A percentile compares a stretch with the other conserved stretches of the same genome.
phyloP scores from a whole-genome alignment of 140 eudicot genomes.

The Eryngium alpinum region DNA sequence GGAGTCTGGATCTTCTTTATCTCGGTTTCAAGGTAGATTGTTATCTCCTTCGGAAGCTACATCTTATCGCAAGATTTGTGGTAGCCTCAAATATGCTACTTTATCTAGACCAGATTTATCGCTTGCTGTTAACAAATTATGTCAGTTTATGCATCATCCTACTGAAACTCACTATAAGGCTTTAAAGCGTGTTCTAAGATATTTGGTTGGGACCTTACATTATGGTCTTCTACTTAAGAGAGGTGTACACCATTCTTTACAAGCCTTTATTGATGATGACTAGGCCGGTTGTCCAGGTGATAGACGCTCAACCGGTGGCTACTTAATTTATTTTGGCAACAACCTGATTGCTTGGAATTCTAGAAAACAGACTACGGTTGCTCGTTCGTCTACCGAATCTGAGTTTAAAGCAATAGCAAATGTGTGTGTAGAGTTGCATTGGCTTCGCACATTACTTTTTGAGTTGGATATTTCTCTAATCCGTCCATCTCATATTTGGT shows the following conservation, averaged over 20 bases:
- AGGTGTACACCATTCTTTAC: background rate
- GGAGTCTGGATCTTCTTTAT: background rate
- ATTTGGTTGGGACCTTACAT: background rate
- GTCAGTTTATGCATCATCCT: background rate
- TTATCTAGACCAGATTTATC: background rate
- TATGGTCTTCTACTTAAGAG: background rate
- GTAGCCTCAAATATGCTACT: background rate
- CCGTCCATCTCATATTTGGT: background rate
- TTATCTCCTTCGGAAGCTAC: background rate
- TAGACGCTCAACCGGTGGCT: background rate
- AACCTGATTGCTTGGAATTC: background rate
- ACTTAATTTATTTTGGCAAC: background rate
- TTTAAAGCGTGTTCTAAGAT: background rate
- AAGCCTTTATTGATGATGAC: background rate
- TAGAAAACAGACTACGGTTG: background rate
- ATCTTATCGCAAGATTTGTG: background rate
- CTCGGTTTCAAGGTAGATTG: background rate
- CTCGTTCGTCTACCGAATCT: background rate
- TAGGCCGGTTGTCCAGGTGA: background rate
- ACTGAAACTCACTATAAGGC: background rate
- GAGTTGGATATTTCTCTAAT: background rate
- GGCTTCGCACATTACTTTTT: background rate
- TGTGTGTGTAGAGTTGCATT: background rate
- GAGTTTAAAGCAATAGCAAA: background rate
- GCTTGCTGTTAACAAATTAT: background rate